Base-by-base conservation (phyloP, 192 early-diverging fungal species). In the Backusella mclennaniae region DNA sequence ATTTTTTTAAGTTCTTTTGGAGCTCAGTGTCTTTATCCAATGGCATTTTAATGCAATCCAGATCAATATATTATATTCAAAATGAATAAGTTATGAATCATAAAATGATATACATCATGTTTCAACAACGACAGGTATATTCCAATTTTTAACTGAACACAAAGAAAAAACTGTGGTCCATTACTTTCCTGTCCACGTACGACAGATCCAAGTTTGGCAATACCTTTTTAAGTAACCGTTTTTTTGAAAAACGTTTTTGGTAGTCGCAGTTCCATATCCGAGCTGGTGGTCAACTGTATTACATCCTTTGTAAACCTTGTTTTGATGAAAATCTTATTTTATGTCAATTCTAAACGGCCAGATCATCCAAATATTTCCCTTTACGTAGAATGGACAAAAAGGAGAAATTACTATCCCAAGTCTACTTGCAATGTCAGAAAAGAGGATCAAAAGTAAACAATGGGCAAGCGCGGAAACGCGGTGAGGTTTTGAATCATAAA, bases 201-300 rank as follows among this genome's bases (percentile, higher is more conserved):
- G 9, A 63, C 23, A 19, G 1, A 49, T 63, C 56, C 56, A 11
- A 63, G 21, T 63, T 63, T 63, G 56, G 56, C 21, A 63, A 63
- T 63, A 63, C 56, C 56, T 63, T 63, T 63, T 63, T 63, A 63
- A 63, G 56, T 63, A 63, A 63, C 56, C 56, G 23, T 26, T 63
- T 63, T 63, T 63, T 63, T 2, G 3, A 63, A 63, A 29, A 63
- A 4, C 56, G 0, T 4, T 63, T 63, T 63, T 63, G 56, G 56
- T 14, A 63, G 56, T 63, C 56, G 21, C n/a, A 23, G n/a, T 63
- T n/a, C 46, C 46, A 49, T 49, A n/a, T 49, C 46, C 46, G 19
- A 49, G 17, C 46, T 21, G 46, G 19, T 49, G 46, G 46, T 49
- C 46, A 49, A 49, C 42, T 4, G 42, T 44, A 4, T 44, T 44